Base-by-base conservation (phyloP, 176 grass and related monocot species). In the Otatea glauca region DNA sequence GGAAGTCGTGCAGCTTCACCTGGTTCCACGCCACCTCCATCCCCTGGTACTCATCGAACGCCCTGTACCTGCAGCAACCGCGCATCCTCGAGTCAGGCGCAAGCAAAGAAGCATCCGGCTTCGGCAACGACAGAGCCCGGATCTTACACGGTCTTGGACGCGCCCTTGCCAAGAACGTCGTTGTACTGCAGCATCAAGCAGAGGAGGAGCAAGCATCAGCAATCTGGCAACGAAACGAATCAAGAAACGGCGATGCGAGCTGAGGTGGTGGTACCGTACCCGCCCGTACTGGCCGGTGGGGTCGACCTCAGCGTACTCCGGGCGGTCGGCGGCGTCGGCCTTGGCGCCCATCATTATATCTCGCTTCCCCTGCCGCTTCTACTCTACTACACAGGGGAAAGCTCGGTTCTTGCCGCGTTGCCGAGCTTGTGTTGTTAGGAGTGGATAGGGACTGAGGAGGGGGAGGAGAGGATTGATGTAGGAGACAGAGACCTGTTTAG, bases 11-110 rank as follows among this genome's bases (percentile, higher is more conserved):
- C 23, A 99, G 88, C 91, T 95, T 95, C 83, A 96, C 93, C 84
- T 99, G 96, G 86, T 99, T 99, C 96, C 96, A 96, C 7, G 96
- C 96, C 39, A 99, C 89, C 88, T 99, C 96, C 55, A 99, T 96
- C 86, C 96, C 96, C 83, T 99, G 91, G 35, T 89, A 92, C 89
- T 96, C 96, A 60, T 99, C 91, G 77, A 99, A 99, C 56, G 76
- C 96, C 74, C 88, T 81, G 84, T 96, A 99, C 64, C 95, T 98
- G 89, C 37, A 74, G n/a, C 48, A 55, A 25, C 53, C 62, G 54
- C 2, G 6, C 7, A 34, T 3, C 12, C 60, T 14, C 60, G 25
- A 29, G 60, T 63, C 60, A 63, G 60, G 60, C 60, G 21, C 17
- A 47, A 35, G 61, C 72, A 65, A 73, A 87, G 81, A 81, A 86